Base-by-base conservation (phyloP, 1,284 basidiomycete species). In the Malassezia brasiliensis region DNA sequence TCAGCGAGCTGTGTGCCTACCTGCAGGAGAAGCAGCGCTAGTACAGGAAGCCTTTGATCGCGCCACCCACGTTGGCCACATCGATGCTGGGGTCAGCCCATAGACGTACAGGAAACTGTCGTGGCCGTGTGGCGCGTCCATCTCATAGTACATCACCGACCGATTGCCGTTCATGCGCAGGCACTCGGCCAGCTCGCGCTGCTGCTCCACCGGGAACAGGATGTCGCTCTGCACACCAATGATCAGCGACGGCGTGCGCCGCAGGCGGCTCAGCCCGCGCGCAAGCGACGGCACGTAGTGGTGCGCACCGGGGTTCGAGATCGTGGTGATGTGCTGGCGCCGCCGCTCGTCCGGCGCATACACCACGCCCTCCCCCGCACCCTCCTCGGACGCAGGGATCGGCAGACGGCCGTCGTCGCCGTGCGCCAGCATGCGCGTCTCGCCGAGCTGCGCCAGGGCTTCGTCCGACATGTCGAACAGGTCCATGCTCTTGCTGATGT, bases 211-310 rank as follows among this genome's bases (percentile, higher is more conserved):
- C 0, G 91, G 89, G 77, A 99, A 96, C 22, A 99, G 78, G 38
- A 96, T 91, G 69, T 99, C 93, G 68, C 85, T 88, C 77, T 99
- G 93, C 5, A 96, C 93, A 17, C 94, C 94, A 11, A 99, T 81
- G 1, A 99, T 81, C 28, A 99, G 80, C 1, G 82, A 83, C 0
- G 94, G 91, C 34, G 84, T 93, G 56, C 85, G 78, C 12, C 79
- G 76, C 1, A 98, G 81, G 3, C 88, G 85, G 34, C 78, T 69
- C 49, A 99, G 81, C 28, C 93, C 94, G n/a, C 81, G 79, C 0
- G 88, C 85, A 9, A 99, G 82, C 28, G 83, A 84, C 9, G 84
- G 79, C 11, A 98, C 81, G 76, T 96, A 85, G 3, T 86, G 81
- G 34, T 79, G 69, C 2, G 72, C 78, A 5, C 72, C 71, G 12